Evolutionary conservation across 257 asterid species (phyloP).

Genomic region (Capsicum chinense): DNA sequence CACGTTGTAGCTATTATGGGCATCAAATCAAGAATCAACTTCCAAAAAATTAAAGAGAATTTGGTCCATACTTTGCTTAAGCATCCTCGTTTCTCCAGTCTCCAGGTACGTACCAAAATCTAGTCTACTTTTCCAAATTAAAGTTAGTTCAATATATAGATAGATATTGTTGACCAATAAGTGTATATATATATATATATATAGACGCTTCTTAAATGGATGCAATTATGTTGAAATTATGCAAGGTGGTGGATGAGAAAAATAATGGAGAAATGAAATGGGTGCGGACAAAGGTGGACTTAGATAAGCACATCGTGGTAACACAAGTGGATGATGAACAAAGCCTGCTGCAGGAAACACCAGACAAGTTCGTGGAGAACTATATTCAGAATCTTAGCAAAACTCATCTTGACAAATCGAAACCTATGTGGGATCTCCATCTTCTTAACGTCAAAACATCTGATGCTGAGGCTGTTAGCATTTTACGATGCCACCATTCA

Average conservation of each 20-base stretch:
- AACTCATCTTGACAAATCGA: slow-evolving; percentile 39
- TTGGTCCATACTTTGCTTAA: slow-evolving; percentile 23
- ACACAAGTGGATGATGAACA: slow-evolving; percentile 23
- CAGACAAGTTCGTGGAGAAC: slow-evolving; percentile 43
- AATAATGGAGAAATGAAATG: slow-evolving; percentile 40
- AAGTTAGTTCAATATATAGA: too few relatives aligned
- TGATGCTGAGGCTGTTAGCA: slow-evolving; percentile 31
- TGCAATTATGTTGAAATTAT: not conserved
- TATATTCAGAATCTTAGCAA: slow-evolving; percentile 44
- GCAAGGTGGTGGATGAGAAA: slow-evolving; percentile 38
- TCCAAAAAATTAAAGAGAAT: not conserved
- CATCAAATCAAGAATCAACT: not conserved
- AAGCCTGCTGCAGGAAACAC: not conserved
- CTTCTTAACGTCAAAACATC: slow-evolving; percentile 40
- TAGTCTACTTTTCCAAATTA: too few relatives aligned
- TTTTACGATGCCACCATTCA: slow-evolving; percentile 49
- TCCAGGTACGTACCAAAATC: not conserved
- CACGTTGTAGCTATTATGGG: slow-evolving; percentile 5
- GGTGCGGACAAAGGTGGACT: slow-evolving; percentile 42
- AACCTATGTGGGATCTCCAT: slow-evolving; percentile 54
- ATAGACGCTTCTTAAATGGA: too few relatives aligned
- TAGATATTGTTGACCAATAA: not conserved
- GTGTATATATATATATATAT: too few relatives aligned
- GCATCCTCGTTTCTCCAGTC: slow-evolving; percentile 32
- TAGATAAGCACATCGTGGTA: slow-evolving; percentile 38